phyloP scores from a whole-genome alignment of 345 rosid species.

The Mangifera indica region DNA sequence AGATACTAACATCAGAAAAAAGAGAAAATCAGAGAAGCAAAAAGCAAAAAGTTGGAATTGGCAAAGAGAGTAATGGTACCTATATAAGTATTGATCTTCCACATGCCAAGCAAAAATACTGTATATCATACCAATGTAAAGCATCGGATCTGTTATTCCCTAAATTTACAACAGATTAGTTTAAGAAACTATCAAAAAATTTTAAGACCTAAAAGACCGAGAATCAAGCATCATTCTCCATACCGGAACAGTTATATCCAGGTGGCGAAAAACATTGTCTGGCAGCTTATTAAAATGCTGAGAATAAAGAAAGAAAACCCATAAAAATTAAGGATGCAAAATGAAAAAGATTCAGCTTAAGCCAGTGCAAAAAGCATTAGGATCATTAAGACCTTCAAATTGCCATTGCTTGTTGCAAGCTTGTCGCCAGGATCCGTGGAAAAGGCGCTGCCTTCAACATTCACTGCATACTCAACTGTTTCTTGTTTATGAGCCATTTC shows the following conservation, averaged over 20 bases:
- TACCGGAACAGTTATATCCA: slow-evolving; percentile 19
- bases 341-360: background rate
- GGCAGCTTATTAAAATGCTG: slow-evolving; percentile 49
- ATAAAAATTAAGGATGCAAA: background rate
- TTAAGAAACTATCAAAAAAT: background rate
- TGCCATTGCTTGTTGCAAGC: slow-evolving; percentile 61
- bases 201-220: background rate
- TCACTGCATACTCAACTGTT: slow-evolving; percentile 60
- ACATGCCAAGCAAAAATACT: slow-evolving; percentile 76
- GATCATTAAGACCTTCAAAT: slow-evolving; percentile 44
- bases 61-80: slow-evolving; percentile 29
- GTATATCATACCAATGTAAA: slow-evolving; percentile 68
- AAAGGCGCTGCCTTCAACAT: slow-evolving; percentile 69
- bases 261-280: slow-evolving; percentile 47
- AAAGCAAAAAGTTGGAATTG: background rate
- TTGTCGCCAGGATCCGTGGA: slow-evolving; percentile 49
- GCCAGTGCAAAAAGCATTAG: background rate
- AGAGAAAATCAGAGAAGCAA: background rate
- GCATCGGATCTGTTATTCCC: slow-evolving; percentile 73
- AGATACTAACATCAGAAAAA: no score
- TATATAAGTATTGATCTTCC: slow-evolving; percentile 66
- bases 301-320: slow-evolving; percentile 5
- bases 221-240: background rate
- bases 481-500: slow-evolving; percentile 52
- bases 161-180: slow-evolving; percentile 21